Base-by-base conservation (phyloP, 345 rosid species). In the Jatropha curcas region DNA sequence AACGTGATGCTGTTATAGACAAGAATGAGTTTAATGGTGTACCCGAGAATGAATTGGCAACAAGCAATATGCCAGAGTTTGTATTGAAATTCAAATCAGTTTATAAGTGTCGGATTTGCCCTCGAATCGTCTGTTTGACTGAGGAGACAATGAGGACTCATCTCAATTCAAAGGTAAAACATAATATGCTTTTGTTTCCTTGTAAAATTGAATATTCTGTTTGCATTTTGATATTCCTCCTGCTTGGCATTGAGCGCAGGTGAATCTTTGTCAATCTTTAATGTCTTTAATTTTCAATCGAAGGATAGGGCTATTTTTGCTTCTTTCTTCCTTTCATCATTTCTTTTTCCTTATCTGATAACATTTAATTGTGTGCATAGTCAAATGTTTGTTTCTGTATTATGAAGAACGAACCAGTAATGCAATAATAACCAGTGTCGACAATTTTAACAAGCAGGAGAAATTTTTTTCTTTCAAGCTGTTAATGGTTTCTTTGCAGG, bases 21-120 rank as follows among this genome's bases (percentile, higher is more conserved):
- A 82, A 67, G 65, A 76, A 24, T 70, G 66, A 67, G 50, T 65
- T 33, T 11, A 66, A 63, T 72, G 41, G 24, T 39, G 24, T 20
- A 20, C 80, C 72, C 53, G 72, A 81, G 20, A 56, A 65, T 69
- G 79, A 79, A 52, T 66, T 81, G 5, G 52, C 81, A 13, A 79
- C 85, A 60, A 74, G 70, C 70, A 88, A 85, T 80, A 74, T 88
- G 70, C 81, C 86, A n/a, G 85, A 82, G 17, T 90, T 87, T 85
- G 72, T 95, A 66, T 56, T 89, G 39, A 81, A 86, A 76, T 76
- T 80, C 83, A 90, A 95, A 75, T 87, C 95, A 0, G 92, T 89
- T 76, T 92, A 81, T 74, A 90, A 81, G 82, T 95, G 99, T 88
- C 85, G 88, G 83, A 81, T 90, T 58, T 95, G 98, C 74, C 98